Base-by-base conservation (phyloP, 1,139 yeast species). In the Meyerozyma sp. region DNA sequence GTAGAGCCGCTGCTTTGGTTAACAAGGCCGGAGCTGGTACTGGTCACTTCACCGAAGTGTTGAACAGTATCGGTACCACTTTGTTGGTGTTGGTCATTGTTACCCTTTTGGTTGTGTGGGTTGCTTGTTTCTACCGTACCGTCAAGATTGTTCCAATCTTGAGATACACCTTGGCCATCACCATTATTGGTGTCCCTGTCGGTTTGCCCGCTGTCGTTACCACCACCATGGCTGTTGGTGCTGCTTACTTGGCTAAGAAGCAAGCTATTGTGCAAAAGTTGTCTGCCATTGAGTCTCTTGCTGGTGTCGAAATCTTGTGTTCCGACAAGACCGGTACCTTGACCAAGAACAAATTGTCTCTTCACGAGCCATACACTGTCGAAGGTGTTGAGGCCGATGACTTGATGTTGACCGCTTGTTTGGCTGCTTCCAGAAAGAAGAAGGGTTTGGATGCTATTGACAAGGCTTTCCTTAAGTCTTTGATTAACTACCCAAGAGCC, bases 161-260 rank as follows among this genome's bases (percentile, higher is more conserved):
- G 73, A 85, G 97, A 79, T 90, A 84, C 79, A 82, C 95, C 62
- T 80, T 93, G 68, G 97, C 96, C 61, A 88, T 91, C 69, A 91
- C 97, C 75, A 90, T 91, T 75, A 87, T 93, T 64, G 98, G 98
- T 87, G 98, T 93, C 59, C 98, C 98, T 73, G 98, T 91, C 63
- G 98, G 98, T 86, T 83, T 91, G 68, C 98, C 98, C 72, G 98
- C 96, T 70, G 98, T 91, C 67, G 96, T 91, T 61, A 91, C 98
- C 79, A 91, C 97, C 63, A 91, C 98, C 70, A 89, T 91, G 95
- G 98, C 98, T 73, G 98, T 91, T 72, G 97, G 97, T 82, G 98
- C 98, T 69, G 97, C 97, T 67, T 90, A 90, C 88, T 81, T 91
- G 66, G 98, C 98, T 64, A 90, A 90, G 82, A 90, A 90, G 76